A percentile compares a stretch with the other conserved stretches of the same genome.
These are phyloP conservation scores for Crithidia expoeki DNA, from an alignment of 208 protist genomes.

Conservation along the genomic window DNA sequence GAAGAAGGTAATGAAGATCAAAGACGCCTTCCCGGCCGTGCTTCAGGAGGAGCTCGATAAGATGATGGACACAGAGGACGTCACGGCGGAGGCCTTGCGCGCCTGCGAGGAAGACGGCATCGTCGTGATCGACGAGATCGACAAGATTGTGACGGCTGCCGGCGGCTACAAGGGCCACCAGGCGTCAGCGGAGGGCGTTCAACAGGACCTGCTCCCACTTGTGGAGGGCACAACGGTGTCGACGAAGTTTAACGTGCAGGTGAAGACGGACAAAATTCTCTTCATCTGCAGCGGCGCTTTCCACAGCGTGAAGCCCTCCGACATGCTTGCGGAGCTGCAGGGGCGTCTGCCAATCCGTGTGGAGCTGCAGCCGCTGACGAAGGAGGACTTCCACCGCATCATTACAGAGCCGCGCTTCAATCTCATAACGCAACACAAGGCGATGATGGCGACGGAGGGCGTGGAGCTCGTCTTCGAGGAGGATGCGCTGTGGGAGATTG, in stretches of 20 bases:
- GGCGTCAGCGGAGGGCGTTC: conserved; percentile 96
- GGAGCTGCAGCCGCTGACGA: conserved; percentile 96
- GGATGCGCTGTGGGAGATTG: conserved; percentile 95
- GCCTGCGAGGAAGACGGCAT: conserved; percentile 98
- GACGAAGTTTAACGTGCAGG: conserved; percentile 96
- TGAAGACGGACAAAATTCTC: conserved; percentile 98
- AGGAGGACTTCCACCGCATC: conserved; percentile 97
- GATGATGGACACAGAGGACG: conserved; percentile 93
- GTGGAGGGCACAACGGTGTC: conserved; percentile 97
- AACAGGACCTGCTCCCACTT: conserved; percentile 98
- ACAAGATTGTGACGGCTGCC: conserved; percentile 96
- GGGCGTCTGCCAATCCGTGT: conserved; percentile 98
- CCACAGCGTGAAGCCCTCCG: conserved; percentile 94
- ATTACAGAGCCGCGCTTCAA: conserved; percentile 98
- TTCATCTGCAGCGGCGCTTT: conserved; percentile 98
- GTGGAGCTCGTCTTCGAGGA: conserved; percentile 95
- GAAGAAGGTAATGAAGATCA: conserved; percentile 95
- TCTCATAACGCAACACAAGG: conserved; percentile 94
- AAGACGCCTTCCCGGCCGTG: conserved; percentile 91
- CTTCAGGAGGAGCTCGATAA: conserved; percentile 95
- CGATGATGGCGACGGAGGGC: conserved; percentile 96
- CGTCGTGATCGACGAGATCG: conserved; percentile 99
- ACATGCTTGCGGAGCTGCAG: conserved; percentile 96
- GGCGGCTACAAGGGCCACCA: conserved; percentile 92
- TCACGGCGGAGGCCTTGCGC: conserved; percentile 93